These are phyloP conservation scores for Erigeron canadensis DNA, from an alignment of 129 eudicot genomes.

Conservation along the genomic window DNA sequence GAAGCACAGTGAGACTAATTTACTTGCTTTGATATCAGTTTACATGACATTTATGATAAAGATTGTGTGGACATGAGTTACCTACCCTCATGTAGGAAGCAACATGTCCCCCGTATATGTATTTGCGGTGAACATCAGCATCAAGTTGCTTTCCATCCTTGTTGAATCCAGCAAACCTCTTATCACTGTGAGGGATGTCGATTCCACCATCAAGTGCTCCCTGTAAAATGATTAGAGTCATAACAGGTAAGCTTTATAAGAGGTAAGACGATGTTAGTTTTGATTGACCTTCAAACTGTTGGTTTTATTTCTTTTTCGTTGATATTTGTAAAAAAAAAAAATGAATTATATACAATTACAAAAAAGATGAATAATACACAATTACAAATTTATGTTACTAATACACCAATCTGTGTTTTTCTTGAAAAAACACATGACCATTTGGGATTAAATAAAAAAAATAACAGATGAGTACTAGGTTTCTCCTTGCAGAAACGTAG, in stretches of 20 bases:
- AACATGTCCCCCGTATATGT: slow-evolving; percentile 53
- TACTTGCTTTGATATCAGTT: not conserved
- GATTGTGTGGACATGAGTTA: not conserved
- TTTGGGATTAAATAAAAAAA: not conserved
- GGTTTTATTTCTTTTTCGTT: not conserved
- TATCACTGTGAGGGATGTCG: slow-evolving; percentile 56
- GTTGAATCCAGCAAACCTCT: slow-evolving; percentile 52
- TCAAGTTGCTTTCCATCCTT: slow-evolving; percentile 49
- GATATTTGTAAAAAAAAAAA: not conserved
- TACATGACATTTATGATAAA: not conserved
- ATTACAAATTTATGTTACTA: not conserved
- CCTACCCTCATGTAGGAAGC: slow-evolving; percentile 52
- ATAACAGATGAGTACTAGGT: too few relatives aligned
- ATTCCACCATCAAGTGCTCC: slow-evolving; percentile 62
- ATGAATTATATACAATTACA: not conserved
- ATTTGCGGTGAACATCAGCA: slow-evolving; percentile 54
- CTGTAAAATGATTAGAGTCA: slow-evolving; percentile 14
- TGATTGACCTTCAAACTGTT: not conserved
- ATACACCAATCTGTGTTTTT: not conserved
- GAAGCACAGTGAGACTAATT: not conserved
- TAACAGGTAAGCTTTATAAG: not conserved
- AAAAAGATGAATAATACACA: not conserved
- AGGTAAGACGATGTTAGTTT: not conserved
- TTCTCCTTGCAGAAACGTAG: too few relatives aligned
- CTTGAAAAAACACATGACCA: not conserved